phyloP scores from a whole-genome alignment of 2,329 filamentous ascomycete species.

The Botrytis squamosa region DNA sequence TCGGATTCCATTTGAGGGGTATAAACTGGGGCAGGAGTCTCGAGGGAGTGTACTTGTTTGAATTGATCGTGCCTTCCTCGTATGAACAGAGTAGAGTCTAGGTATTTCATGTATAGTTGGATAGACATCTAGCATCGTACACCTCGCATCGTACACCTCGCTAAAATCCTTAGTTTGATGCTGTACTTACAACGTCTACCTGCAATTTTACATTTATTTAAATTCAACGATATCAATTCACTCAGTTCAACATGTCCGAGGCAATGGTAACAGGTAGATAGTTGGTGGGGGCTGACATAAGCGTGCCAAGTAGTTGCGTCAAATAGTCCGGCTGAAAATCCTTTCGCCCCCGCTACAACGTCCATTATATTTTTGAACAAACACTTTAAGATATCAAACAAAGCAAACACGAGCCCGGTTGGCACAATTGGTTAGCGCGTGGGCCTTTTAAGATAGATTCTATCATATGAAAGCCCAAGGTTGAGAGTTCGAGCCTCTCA shows the following conservation, averaged over 20 bases:
- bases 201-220: neutral
- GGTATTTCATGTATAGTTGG: neutral
- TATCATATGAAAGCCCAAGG: conserved; percentile 23
- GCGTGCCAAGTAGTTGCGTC: neutral
- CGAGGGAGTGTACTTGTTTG: neutral
- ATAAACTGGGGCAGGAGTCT: neutral
- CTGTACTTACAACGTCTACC: neutral
- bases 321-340: neutral
- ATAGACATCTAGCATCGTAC: neutral
- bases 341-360: no score
- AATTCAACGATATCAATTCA: neutral
- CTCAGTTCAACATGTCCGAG: neutral
- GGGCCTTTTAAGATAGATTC: conserved; percentile 23
- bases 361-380: accelerated
- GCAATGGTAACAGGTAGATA: neutral
- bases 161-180: neutral
- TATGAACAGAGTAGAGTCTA: neutral
- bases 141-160: neutral
- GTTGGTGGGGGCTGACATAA: neutral
- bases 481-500: conserved; percentile 27
- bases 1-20: neutral
- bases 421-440: conserved; percentile 29
- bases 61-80: neutral
- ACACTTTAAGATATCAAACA: accelerated
- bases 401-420: conserved; percentile 11